Evolutionary conservation across 2,329 filamentous ascomycete species (phyloP).

Genomic region (Apiospora hydei): DNA sequence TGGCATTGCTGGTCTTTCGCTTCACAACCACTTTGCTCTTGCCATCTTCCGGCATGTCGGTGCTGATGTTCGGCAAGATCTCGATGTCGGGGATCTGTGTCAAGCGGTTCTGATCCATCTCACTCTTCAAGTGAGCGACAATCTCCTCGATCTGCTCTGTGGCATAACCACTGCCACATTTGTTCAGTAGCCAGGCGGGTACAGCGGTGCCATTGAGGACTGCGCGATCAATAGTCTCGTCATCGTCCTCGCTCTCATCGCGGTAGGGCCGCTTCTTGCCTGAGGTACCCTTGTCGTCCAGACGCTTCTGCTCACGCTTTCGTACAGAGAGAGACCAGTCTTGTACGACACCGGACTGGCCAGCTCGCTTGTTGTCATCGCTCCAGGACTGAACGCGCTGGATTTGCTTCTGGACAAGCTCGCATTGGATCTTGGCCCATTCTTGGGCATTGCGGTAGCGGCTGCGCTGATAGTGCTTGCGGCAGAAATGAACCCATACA

Average conservation of each 20-base stretch:
- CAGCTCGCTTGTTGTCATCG: slow-evolving; percentile 51
- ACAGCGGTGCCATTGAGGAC: slow-evolving; percentile 50
- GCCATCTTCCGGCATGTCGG: slow-evolving; percentile 42
- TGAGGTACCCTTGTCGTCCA: slow-evolving; percentile 50
- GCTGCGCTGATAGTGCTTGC: slow-evolving; percentile 82
- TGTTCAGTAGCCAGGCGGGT: slow-evolving; percentile 57
- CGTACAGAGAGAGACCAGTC: slow-evolving; percentile 69
- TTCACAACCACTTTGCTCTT: slow-evolving; percentile 38
- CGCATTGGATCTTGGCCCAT: slow-evolving; percentile 68
- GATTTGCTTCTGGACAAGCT: slow-evolving; percentile 69
- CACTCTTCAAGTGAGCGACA: slow-evolving; percentile 52
- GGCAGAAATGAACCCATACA: slow-evolving; percentile 79
- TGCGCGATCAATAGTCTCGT: slow-evolving; percentile 37
- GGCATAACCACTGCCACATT: slow-evolving; percentile 55
- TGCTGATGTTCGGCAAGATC: slow-evolving; percentile 62
- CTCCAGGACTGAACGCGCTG: slow-evolving; percentile 70
- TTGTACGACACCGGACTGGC: slow-evolving; percentile 54
- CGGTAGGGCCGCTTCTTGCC: slow-evolving; percentile 41
- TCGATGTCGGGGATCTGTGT: slow-evolving; percentile 64
- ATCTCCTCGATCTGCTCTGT: slow-evolving; percentile 56
- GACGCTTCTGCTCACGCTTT: slow-evolving; percentile 68
- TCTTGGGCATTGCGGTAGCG: slow-evolving; percentile 71
- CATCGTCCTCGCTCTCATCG: slow-evolving; percentile 45
- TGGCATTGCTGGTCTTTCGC: slow-evolving; percentile 35
- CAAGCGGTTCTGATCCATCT: slow-evolving; percentile 52